These are phyloP conservation scores for Margaritispora aquatica DNA, from an alignment of 495 filamentous ascomycete species.

Conservation along the genomic window DNA sequence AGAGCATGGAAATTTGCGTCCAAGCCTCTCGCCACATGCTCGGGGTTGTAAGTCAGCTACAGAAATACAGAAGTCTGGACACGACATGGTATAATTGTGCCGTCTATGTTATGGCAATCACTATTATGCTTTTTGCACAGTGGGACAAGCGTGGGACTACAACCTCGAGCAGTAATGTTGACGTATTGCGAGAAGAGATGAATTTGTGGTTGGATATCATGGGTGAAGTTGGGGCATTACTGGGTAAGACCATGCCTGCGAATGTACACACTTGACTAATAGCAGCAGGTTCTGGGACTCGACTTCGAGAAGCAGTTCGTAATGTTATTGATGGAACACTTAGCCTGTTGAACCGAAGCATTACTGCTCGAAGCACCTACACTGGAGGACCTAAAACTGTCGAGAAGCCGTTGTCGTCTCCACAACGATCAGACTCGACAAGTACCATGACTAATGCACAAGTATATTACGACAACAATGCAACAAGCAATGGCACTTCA, in stretches of 20 bases:
- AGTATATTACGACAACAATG: conserved; percentile 2
- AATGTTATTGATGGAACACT: conserved; percentile 23
- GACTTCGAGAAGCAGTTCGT: conserved; percentile 21
- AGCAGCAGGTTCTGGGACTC: conserved; percentile 19
- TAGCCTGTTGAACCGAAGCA: conserved; percentile 10
- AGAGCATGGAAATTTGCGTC: conserved; percentile 63
- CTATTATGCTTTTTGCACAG: conserved; percentile 63
- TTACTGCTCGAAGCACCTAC: background rate
- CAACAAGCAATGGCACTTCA: conserved; percentile 3
- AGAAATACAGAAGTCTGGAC: conserved; percentile 61
- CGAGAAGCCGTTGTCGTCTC: conserved; percentile 7
- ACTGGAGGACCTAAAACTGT: background rate
- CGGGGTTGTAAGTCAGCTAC: conserved; percentile 48
- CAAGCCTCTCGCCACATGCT: conserved; percentile 59
- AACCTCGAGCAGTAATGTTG: conserved; percentile 44
- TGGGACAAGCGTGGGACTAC: conserved; percentile 59
- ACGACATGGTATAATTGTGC: conserved; percentile 73
- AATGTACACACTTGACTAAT: conserved; percentile 5
- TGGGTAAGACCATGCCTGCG: conserved; percentile 15
- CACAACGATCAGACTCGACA: background rate
- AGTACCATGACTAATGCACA: background rate
- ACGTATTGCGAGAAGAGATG: conserved; percentile 66
- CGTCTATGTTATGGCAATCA: conserved; percentile 66
- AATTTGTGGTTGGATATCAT: conserved; percentile 60
- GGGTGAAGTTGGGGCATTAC: conserved; percentile 36